Base-by-base conservation (phyloP, 768 basidiomycete genomes). In the Agrocybe chaxingu region DNA sequence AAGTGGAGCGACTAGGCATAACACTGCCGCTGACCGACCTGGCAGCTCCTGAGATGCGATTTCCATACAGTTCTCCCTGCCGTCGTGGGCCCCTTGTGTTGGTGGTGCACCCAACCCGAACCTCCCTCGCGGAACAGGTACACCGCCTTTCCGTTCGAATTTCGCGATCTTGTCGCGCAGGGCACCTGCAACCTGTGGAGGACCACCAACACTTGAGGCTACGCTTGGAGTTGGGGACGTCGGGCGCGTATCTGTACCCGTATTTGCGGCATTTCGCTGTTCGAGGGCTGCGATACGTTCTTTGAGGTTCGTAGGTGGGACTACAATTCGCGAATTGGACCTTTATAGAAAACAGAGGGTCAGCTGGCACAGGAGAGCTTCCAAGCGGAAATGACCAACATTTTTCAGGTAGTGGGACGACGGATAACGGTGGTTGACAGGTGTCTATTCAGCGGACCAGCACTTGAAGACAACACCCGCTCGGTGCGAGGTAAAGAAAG, bases 231-330 rank as follows among this genome's bases (percentile, higher is more conserved):
- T 53, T 29, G 62, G 66, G 55, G 47, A 75, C 57, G 38, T 68
- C 32, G 57, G 60, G 51, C 67, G 67, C 48, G 59, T 65, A 48
- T 45, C 48, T 32, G 48, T 50, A 8, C 54, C 51, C 49, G 51
- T 48, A 19, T 49, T 55, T 53, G 56, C 56, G 8, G 60, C 64
- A 63, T 71, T 75, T 47, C 79, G 77, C 57, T 88, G 87, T 63
- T 92, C 82, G 43, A 92, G 72, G 24, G 88, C 88, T 12, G 89
- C 89, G 55, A 92, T 91, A 47, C 89, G 85, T 58, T 91, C 89
- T 68, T 84, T 89, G 62, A 91, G 79, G 64, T 85, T 87, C 45
- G 70, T 73, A 38, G 66, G 64, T 32, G 69, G 68, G 41, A 65
- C 46, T 57, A 68, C 65, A 10, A 66, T 45, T 44, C 59, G 67